Evolutionary conservation across 1,284 basidiomycete species (phyloP).

Genomic region (Puccinia hordei): DNA sequence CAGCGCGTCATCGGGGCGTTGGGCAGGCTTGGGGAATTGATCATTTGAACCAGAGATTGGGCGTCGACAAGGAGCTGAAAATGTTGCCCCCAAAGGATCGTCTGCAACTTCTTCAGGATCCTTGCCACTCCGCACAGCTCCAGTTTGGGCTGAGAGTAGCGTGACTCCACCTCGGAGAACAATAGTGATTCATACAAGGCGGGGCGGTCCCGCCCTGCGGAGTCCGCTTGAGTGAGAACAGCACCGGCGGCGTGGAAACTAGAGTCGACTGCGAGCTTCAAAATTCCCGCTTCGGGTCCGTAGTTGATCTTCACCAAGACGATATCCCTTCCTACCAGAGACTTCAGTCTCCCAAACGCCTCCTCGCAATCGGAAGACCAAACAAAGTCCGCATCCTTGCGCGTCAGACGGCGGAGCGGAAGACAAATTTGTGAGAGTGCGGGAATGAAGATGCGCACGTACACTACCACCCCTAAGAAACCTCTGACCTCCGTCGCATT

Average conservation of each 20-base stretch:
- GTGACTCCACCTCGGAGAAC: constrained; percentile 22
- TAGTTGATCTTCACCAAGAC: background rate
- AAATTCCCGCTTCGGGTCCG: background rate
- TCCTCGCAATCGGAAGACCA: background rate
- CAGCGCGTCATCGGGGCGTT: constrained; percentile 4
- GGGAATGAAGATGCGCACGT: background rate
- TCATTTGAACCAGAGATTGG: constrained; percentile 33
- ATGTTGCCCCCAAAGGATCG: constrained; percentile 17
- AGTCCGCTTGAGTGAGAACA: background rate
- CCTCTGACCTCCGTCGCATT: background rate
- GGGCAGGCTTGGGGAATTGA: background rate
- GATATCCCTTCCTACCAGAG: background rate
- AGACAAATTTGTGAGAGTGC: background rate
- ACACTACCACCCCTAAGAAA: background rate
- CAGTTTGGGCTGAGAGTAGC: constrained; percentile 43
- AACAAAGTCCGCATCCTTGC: background rate
- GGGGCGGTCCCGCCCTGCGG: background rate
- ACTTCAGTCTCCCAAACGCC: background rate
- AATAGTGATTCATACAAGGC: constrained; percentile 4
- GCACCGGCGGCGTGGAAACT: constrained; percentile 5
- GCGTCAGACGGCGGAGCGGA: background rate
- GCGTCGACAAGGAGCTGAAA: constrained; percentile 38
- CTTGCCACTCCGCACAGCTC: constrained; percentile 37
- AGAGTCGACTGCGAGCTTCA: constrained; percentile 5
- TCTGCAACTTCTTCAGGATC: constrained; percentile 23